These are phyloP conservation scores for Purshia tridentata DNA, from an alignment of 306 rosid genomes.

Conservation along the genomic window DNA sequence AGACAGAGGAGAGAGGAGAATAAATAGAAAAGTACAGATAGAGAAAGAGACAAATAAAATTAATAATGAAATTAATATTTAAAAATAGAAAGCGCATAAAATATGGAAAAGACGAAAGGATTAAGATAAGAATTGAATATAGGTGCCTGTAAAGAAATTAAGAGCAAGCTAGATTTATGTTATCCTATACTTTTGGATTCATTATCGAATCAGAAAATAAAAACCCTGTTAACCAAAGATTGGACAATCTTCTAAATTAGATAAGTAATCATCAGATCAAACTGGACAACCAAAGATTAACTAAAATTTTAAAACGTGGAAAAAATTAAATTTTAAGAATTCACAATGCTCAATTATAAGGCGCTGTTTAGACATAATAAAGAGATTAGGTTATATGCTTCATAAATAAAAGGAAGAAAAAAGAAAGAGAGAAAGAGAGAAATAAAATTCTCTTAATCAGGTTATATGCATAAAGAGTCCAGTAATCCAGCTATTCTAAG, in stretches of 20 bases:
- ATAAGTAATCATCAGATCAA: neutral
- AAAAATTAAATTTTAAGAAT: neutral
- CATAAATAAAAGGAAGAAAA: neutral
- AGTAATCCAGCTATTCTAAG: neutral
- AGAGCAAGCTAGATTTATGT: neutral
- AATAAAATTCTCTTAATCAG: neutral
- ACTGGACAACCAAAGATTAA: neutral
- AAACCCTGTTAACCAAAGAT: neutral
- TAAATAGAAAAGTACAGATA: slow-evolving; percentile 67
- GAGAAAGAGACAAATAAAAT: no score
- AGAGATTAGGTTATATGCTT: neutral
- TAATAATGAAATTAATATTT: no score
- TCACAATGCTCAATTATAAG: neutral
- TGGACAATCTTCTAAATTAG: neutral
- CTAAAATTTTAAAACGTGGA: neutral
- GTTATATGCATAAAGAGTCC: neutral
- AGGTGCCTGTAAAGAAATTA: neutral
- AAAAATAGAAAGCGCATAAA: neutral
- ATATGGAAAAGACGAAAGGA: neutral
- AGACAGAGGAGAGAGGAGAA: slow-evolving; percentile 86
- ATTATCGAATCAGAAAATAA: neutral
- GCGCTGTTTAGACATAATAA: neutral
- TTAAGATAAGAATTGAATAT: neutral
- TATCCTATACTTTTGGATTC: neutral
- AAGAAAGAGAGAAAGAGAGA: neutral